Evolutionary conservation across 1,284 basidiomycete species (phyloP), one percentile per base, ranked within the genome.

Genomic region (Tylopilus sp.): DNA sequence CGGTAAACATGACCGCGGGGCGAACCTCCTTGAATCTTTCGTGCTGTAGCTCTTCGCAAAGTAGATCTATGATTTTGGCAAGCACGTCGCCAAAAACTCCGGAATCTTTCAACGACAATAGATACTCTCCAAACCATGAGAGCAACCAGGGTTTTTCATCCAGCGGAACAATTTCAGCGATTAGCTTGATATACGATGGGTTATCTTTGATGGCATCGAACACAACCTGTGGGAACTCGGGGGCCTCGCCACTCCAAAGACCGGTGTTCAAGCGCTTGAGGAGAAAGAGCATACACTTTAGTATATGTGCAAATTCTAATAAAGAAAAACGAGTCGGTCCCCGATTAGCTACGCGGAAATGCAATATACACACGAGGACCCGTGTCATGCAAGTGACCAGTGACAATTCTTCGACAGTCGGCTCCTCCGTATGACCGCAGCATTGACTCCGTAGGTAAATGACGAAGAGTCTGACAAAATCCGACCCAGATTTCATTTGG

Each of bases 141-240:
- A 87, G 63, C 56, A 73, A 71, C 73, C 77, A 76, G 7, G 71
- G 66, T 46, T 68, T 70, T 10, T 73, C 71, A 15, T 63, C 63
- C 16, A 59, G 56, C 8, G 67, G 52, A 39, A 66, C 60, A 11
- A 61, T 51, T 4, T 69, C 71, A 41, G 74, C 71, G 6, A 91
- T 59, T 21, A 82, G 62, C 16, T 74, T 64, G 33, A 74, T 64
- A 59, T 84, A 89, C 2, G 78, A 75, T 1, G 76, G 63, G 60
- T 92, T 94, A 59, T 89, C 84, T 65, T 86, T 89, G 59, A 94
- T 78, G n/a, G 85, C 78, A 56, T 87, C 88, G 59, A 93, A 86
- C 2, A 91, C 76, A 34, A 86, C 76, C 54, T 84, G 78, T 1
- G 91, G 84, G 61, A 81, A 88, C 56, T 86, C 82, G 16, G 75